These are phyloP conservation scores for Trichoderma asperellum DNA, from an alignment of 2,329 filamentous ascomycete genomes.

Conservation along the genomic window DNA sequence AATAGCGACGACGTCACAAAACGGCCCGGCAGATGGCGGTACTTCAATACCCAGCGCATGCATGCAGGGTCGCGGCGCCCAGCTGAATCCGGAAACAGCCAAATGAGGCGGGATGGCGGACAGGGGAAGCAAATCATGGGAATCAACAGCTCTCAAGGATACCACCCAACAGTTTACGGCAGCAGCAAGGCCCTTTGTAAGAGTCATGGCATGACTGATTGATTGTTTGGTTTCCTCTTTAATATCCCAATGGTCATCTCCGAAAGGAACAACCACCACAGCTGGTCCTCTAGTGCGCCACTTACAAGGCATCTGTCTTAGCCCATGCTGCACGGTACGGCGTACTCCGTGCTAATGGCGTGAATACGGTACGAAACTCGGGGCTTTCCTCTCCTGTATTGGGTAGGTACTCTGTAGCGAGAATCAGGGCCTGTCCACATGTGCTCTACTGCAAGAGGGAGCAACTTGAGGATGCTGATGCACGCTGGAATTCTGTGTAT, in stretches of 20 bases:
- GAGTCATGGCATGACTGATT: constrained; percentile 17
- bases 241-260: constrained; percentile 15
- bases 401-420: neutral
- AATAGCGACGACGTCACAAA: constrained; percentile 25
- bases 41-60: neutral
- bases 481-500: neutral
- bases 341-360: constrained; percentile 18
- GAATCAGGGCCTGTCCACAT: neutral
- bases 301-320: neutral
- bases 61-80: neutral
- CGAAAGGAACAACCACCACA: constrained; percentile 12
- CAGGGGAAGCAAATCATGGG: neutral
- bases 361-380: neutral
- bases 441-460: neutral
- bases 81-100: neutral
- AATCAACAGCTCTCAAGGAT: neutral
- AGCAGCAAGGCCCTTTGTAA: neutral
- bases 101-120: neutral
- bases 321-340: constrained; percentile 1
- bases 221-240: neutral
- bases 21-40: constrained; percentile 19
- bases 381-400: neutral
- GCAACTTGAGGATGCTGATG: neutral
- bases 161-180: neutral
- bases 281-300: constrained; percentile 6